phyloP scores from a whole-genome alignment of 2,329 filamentous ascomycete genomes.

The Zymoseptoria pseudotritici region DNA sequence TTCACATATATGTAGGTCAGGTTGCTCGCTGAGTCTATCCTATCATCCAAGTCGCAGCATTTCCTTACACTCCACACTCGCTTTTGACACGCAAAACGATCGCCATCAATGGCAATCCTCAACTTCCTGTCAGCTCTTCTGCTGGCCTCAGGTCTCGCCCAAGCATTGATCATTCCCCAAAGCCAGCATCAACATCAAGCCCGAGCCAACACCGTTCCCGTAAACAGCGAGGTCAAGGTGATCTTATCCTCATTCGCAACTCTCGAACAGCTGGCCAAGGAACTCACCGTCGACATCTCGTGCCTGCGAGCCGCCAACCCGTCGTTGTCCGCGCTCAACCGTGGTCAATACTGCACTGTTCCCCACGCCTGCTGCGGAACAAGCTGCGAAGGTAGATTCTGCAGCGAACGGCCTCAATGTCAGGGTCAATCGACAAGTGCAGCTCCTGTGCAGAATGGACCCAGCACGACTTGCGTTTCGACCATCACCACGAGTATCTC shows the following conservation, averaged over 20 bases:
- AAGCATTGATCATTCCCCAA: background rate
- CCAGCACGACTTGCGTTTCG: background rate
- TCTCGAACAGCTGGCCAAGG: background rate
- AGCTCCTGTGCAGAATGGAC: background rate
- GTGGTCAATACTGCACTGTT: background rate
- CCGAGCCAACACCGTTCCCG: background rate
- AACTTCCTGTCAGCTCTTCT: background rate
- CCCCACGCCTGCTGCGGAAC: conserved; percentile 1
- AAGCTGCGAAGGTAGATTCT: background rate
- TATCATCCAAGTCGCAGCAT: background rate
- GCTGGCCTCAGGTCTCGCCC: background rate
- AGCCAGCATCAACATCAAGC: background rate
- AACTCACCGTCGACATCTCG: background rate
- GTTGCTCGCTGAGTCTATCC: background rate
- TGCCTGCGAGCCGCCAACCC: conserved; percentile 1
- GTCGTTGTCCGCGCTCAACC: background rate
- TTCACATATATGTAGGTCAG: background rate
- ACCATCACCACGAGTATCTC: background rate
- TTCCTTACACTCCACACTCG: background rate
- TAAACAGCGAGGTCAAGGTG: background rate
- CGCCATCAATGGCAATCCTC: background rate
- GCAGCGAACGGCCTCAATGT: background rate
- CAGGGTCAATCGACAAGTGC: background rate
- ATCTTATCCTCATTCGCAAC: background rate
- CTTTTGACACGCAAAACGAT: background rate